Evolutionary conservation across 768 basidiomycete species (phyloP).

Genomic region (Russula sp.): DNA sequence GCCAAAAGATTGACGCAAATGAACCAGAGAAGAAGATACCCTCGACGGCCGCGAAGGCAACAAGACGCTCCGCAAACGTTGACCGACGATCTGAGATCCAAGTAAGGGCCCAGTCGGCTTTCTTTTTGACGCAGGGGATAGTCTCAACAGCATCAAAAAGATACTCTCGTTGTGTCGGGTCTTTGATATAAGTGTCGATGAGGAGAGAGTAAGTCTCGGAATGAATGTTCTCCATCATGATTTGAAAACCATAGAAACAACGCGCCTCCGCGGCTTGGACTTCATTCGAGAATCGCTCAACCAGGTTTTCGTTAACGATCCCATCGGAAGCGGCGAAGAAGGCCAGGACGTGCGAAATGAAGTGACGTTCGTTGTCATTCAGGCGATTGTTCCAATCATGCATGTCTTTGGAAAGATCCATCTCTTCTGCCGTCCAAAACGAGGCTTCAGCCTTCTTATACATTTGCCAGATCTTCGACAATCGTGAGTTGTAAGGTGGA

Average conservation of each 20-base stretch:
- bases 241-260: slow-evolving; percentile 96
- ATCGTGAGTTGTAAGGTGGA: background rate
- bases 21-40: slow-evolving; percentile 96
- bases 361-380: slow-evolving; percentile 77
- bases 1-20: slow-evolving; percentile 92
- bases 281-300: slow-evolving; percentile 90
- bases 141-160: slow-evolving; percentile 93
- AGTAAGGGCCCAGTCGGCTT: slow-evolving; percentile 90
- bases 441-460: slow-evolving; percentile 95
- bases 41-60: slow-evolving; percentile 94
- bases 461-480: slow-evolving; percentile 78
- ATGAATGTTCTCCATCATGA: slow-evolving; percentile 99
- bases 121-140: slow-evolving; percentile 85
- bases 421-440: slow-evolving; percentile 92
- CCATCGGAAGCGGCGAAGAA: slow-evolving; percentile 97
- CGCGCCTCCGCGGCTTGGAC: slow-evolving; percentile 90
- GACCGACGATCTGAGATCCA: slow-evolving; percentile 84
- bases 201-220: slow-evolving; percentile 95
- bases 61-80: slow-evolving; percentile 80
- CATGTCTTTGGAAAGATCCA: slow-evolving; percentile 81
- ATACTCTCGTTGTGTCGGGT: slow-evolving; percentile 60
- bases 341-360: slow-evolving; percentile 87
- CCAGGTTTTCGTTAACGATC: slow-evolving; percentile 93
- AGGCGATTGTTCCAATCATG: slow-evolving; percentile 81
- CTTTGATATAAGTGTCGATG: slow-evolving; percentile 92